phyloP scores from a whole-genome alignment of 129 eudicot species.

The Deinandra increscens region DNA sequence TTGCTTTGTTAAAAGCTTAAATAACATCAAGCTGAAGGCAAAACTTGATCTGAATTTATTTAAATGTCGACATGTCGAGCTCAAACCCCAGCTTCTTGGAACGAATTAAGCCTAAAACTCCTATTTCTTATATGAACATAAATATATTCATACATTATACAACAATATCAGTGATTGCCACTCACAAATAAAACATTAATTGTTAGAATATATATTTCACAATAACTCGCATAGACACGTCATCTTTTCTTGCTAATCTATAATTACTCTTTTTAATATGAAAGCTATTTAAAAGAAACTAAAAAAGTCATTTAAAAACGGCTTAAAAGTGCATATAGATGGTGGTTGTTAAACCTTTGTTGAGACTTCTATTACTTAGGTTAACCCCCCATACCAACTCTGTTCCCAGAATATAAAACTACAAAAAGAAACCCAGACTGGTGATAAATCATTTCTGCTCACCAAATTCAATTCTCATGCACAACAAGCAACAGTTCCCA shows the following conservation, averaged over 20 bases:
- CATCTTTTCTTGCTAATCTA: neutral
- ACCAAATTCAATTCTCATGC: conserved; percentile 64
- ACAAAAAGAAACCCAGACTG: conserved; percentile 10
- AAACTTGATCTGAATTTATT: too few species aligned
- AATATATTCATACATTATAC: too few species aligned
- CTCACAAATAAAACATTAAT: too few species aligned
- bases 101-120: too few species aligned
- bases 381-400: conserved; percentile 43
- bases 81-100: too few species aligned
- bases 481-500: conserved; percentile 51
- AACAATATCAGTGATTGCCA: too few species aligned
- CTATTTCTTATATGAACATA: too few species aligned
- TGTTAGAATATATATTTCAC: too few species aligned
- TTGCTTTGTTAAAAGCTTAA: neutral
- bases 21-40: neutral
- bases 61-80: neutral
- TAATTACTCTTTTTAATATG: too few species aligned
- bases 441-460: conserved; percentile 48
- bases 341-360: conserved; percentile 26
- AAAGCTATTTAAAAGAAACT: too few species aligned
- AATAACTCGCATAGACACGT: too few species aligned
- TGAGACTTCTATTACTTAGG: conserved; percentile 35
- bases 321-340: neutral
- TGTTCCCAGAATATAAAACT: neutral
- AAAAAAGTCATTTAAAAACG: too few species aligned